phyloP scores from a whole-genome alignment of 192 early-diverging fungal species.

The Coemansia sp. region DNA sequence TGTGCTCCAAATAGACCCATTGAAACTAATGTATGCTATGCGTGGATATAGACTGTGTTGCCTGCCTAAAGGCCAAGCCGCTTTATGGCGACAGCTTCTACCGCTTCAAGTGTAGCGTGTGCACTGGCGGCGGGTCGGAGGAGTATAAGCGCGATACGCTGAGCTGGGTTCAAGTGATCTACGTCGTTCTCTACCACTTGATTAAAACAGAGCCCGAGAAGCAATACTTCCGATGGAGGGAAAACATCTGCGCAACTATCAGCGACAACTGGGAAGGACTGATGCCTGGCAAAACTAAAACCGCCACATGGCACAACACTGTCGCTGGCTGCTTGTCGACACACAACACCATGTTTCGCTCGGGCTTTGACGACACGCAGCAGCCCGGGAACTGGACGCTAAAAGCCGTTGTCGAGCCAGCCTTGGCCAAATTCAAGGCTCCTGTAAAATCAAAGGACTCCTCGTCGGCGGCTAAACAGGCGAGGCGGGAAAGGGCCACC shows the following conservation, averaged over 20 bases:
- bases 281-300: conserved; percentile 64
- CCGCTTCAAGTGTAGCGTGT: conserved; percentile 72
- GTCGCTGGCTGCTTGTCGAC: conserved; percentile 80
- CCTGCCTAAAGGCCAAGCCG: conserved; percentile 55
- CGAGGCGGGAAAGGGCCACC: conserved; percentile 55
- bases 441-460: conserved; percentile 15
- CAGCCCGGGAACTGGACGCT: conserved; percentile 63
- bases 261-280: conserved; percentile 73
- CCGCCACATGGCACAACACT: conserved; percentile 83
- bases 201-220: conserved; percentile 58
- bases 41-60: conserved; percentile 59
- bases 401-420: conserved; percentile 11
- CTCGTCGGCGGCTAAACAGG: conserved; percentile 34
- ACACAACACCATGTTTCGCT: conserved; percentile 68
- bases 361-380: conserved; percentile 68
- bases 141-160: conserved; percentile 63
- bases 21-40: not conserved
- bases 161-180: conserved; percentile 72
- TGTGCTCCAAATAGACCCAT: not conserved
- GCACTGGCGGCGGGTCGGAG: conserved; percentile 59
- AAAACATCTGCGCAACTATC: conserved; percentile 76
- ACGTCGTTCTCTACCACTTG: conserved; percentile 74
- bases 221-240: conserved; percentile 75
- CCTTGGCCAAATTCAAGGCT: conserved; percentile 21
- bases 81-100: conserved; percentile 73